Conservation (phyloP, 345 rosid species). For the Aurinia saxatilis region DNA sequence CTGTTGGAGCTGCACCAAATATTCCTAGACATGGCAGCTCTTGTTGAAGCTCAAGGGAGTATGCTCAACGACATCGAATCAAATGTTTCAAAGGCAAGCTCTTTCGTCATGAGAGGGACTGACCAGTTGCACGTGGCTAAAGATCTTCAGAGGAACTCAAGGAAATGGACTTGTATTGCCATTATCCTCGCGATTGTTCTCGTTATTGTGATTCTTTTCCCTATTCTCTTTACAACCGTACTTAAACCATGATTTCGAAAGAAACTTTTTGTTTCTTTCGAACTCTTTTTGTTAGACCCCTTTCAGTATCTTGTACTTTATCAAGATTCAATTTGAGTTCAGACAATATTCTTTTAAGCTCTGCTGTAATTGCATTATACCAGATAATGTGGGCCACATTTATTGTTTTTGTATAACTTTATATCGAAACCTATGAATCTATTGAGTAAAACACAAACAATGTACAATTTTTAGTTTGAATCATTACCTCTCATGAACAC, state of each 20-base stretch:
- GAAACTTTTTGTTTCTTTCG: not conserved
- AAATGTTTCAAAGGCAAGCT: conserved; percentile 61
- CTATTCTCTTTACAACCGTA: conserved; percentile 12
- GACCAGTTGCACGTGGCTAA: conserved; percentile 47
- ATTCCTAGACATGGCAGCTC: conserved; percentile 80
- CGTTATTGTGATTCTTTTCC: conserved; percentile 29
- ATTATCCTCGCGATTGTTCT: conserved; percentile 30
- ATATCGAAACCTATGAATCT: conserved; percentile 5
- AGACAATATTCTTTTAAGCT: not conserved
- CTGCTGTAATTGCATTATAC: not conserved
- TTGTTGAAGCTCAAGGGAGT: conserved; percentile 74
- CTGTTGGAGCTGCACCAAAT: conserved; percentile 74
- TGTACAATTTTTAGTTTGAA: conserved; percentile 16
- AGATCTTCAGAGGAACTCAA: conserved; percentile 46
- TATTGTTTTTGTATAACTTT: conserved; percentile 10
- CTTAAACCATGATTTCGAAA: conserved; percentile 16
- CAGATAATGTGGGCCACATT: not conserved
- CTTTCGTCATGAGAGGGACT: conserved; percentile 53
- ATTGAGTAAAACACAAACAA: conserved; percentile 15
- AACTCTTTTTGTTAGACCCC: conserved; percentile 5
- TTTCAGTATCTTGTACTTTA: not conserved
- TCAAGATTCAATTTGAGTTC: not conserved
- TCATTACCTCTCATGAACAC: conserved; percentile 39
- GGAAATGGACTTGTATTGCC: conserved; percentile 65
- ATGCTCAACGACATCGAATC: conserved; percentile 77